Evolutionary conservation across 257 asterid genomes (phyloP).

Genomic region (Fraxinus pennsylvanica): DNA sequence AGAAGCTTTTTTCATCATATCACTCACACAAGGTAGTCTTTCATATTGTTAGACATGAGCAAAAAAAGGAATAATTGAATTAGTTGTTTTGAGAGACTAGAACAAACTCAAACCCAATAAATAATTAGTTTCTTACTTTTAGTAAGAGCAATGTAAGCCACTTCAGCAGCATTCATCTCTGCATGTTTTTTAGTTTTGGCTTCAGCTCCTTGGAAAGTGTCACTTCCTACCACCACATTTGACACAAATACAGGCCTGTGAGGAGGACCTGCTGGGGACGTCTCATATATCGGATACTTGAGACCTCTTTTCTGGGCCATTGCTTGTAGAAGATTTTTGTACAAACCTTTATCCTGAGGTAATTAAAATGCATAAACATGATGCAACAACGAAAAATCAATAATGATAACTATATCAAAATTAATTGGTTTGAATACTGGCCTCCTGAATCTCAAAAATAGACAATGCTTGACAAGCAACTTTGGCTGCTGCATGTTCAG

Average conservation of each 20-base stretch:
- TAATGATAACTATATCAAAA: constrained; percentile 17
- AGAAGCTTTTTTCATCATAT: constrained; percentile 3
- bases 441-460: constrained; percentile 56
- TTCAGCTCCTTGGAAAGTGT: constrained; percentile 50
- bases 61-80: background rate
- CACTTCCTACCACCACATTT: constrained; percentile 52
- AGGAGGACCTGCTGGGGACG: constrained; percentile 44
- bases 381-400: constrained; percentile 3
- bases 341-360: constrained; percentile 59
- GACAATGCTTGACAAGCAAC: constrained; percentile 64
- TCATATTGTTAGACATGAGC: background rate
- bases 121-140: constrained; percentile 45
- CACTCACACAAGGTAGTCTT: background rate
- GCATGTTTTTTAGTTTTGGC: constrained; percentile 74
- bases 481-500: constrained; percentile 85
- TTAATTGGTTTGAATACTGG: constrained; percentile 27
- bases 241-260: constrained; percentile 55
- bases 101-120: constrained; percentile 7
- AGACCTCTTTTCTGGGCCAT: constrained; percentile 55
- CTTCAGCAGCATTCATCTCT: constrained; percentile 80
- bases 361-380: constrained; percentile 19
- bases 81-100: background rate
- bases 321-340: constrained; percentile 71
- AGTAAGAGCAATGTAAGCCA: constrained; percentile 51
- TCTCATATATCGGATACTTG: constrained; percentile 53